A percentile compares a stretch with the other conserved stretches of the same genome.
Conservation (phyloP, 2,329 filamentous ascomycete species). For the Rosellinia necatrix region DNA sequence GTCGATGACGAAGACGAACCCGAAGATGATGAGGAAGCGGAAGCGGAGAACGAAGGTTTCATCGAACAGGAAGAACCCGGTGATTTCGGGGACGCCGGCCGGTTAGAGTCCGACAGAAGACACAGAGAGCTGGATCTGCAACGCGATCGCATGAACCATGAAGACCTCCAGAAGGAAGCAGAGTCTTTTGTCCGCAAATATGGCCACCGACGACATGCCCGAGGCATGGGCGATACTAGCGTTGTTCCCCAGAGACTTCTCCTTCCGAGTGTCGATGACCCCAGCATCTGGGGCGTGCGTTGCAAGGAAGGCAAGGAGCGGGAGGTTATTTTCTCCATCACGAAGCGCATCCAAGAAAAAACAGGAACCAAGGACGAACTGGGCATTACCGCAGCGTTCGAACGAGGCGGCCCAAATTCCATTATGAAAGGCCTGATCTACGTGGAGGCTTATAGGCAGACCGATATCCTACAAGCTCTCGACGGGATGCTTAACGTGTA, state of each 20-base stretch:
- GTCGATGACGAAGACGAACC: constrained; percentile 86
- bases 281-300: constrained; percentile 91
- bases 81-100: constrained; percentile 79
- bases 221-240: constrained; percentile 69
- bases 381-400: constrained; percentile 87
- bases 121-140: constrained; percentile 94
- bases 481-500: constrained; percentile 90
- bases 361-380: constrained; percentile 78
- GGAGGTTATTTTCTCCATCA: constrained; percentile 85
- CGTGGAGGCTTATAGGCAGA: constrained; percentile 85
- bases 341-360: constrained; percentile 85
- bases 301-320: constrained; percentile 96
- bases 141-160: constrained; percentile 82
- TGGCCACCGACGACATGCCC: constrained; percentile 72
- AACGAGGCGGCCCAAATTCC: constrained; percentile 76
- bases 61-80: constrained; percentile 90
- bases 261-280: constrained; percentile 91
- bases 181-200: constrained; percentile 87
- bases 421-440: constrained; percentile 95
- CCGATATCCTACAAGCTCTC: constrained; percentile 81
- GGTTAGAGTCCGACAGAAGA: constrained; percentile 84
- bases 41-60: constrained; percentile 83
- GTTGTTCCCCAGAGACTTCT: constrained; percentile 84
- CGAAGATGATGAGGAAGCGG: constrained; percentile 96
- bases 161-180: constrained; percentile 93